These are phyloP conservation scores for Didymella pinodella DNA, from an alignment of 2,329 filamentous ascomycete species.

Conservation along the genomic window DNA sequence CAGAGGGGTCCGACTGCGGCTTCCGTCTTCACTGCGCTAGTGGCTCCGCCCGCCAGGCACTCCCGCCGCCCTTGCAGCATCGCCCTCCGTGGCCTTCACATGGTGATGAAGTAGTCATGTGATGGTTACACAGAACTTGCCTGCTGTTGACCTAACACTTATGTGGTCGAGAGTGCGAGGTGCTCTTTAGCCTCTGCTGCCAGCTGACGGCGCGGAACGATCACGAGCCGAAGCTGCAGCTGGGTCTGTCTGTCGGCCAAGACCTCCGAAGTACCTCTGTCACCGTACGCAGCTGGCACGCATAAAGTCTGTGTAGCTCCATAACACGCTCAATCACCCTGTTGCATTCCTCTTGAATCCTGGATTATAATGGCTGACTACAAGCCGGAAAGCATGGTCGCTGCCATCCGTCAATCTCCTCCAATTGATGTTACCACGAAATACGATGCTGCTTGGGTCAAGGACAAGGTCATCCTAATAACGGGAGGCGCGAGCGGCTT, in stretches of 20 bases:
- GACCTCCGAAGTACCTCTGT: constrained; percentile 4
- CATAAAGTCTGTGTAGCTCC: constrained; percentile 2
- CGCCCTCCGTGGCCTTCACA: not conserved
- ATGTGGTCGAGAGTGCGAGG: constrained; percentile 14
- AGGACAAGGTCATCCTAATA: constrained; percentile 49
- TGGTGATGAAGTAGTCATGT: not conserved
- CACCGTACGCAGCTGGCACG: constrained; percentile 3
- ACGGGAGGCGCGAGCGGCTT: constrained; percentile 53
- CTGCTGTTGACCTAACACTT: constrained; percentile 5
- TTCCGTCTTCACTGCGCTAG: constrained; percentile 12
- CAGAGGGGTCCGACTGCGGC: constrained; percentile 16
- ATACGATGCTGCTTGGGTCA: constrained; percentile 49
- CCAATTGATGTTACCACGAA: constrained; percentile 48
- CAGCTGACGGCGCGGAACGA: constrained; percentile 8
- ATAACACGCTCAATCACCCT: not conserved
- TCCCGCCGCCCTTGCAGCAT: constrained; percentile 12
- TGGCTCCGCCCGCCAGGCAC: constrained; percentile 15
- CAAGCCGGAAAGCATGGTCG: constrained; percentile 30
- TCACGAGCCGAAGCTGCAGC: constrained; percentile 13
- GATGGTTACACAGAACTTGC: not conserved
- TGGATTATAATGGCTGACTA: constrained; percentile 33
- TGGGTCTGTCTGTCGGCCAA: constrained; percentile 4
- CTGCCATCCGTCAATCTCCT: constrained; percentile 47
- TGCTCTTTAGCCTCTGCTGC: not conserved
- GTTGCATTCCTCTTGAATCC: not conserved